Evolutionary conservation across 345 rosid species (phyloP).

Genomic region (Populus simonii): DNA sequence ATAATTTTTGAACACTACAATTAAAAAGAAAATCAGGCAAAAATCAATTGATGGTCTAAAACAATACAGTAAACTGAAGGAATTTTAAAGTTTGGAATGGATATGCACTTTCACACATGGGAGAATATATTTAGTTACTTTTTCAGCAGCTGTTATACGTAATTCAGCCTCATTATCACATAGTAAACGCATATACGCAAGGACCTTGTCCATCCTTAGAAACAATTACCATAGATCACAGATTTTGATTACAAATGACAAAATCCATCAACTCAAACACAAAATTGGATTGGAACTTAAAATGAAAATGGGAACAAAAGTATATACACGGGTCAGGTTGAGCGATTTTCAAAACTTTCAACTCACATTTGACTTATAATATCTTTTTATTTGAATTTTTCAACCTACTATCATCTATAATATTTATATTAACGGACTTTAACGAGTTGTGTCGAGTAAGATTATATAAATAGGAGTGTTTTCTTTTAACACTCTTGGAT

Average conservation of each 20-base stretch:
- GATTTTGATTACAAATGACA: too few species aligned
- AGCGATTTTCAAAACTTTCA: too few species aligned
- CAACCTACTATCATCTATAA: too few species aligned
- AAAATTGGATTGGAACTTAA: neutral
- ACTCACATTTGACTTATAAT: too few species aligned
- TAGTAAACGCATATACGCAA: slow-evolving; percentile 86
- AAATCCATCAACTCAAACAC: neutral
- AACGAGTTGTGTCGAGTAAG: too few species aligned
- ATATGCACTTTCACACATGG: slow-evolving; percentile 73
- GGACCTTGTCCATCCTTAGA: slow-evolving; percentile 72
- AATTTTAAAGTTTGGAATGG: neutral
- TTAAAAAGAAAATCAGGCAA: neutral
- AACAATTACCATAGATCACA: neutral
- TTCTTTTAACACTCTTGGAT: too few species aligned
- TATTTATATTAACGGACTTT: too few species aligned
- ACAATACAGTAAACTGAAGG: neutral
- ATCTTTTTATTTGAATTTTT: too few species aligned
- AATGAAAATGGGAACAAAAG: neutral
- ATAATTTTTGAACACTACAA: slow-evolving; percentile 10
- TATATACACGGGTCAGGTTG: neutral
- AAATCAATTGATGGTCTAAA: neutral
- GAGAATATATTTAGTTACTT: slow-evolving; percentile 90
- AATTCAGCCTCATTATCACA: slow-evolving; percentile 99
- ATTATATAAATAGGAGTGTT: fast-evolving
- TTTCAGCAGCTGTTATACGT: slow-evolving; percentile 96